Percentiles rank a stretch among this genome's conserved stretches.
Conservation (phyloP, 139 green algal species). For the Haematococcus lacustris region DNA sequence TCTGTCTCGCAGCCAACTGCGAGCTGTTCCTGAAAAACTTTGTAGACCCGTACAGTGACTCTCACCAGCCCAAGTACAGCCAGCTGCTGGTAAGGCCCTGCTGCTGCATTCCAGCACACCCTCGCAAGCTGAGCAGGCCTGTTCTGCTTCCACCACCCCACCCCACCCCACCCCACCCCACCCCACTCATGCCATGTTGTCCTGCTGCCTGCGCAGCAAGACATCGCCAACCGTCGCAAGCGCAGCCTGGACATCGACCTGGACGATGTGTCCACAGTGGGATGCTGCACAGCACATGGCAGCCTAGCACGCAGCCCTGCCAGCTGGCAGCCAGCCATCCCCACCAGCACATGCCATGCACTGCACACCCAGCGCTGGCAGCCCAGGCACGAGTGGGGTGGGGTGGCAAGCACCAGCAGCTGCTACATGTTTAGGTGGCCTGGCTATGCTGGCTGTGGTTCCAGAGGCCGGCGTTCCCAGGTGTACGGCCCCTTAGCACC, state of each 20-base stretch:
- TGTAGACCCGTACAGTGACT: conserved; percentile 26
- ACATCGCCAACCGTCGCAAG: conserved; percentile 76
- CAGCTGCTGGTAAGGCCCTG: conserved; percentile 38
- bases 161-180: background rate
- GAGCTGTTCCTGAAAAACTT: conserved; percentile 60
- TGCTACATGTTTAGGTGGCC: background rate
- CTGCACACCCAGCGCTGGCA: background rate
- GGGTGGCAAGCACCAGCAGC: background rate
- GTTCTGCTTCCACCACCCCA: background rate
- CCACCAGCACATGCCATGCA: too few relatives aligned
- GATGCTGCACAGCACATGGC: conserved; percentile 6
- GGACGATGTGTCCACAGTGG: conserved; percentile 71
- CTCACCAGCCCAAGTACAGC: conserved; percentile 47
- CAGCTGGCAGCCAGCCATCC: too few relatives aligned
- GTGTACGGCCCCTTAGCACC: too few relatives aligned
- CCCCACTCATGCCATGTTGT: background rate
- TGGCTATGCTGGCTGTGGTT: too few relatives aligned
- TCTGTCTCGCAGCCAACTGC: conserved; percentile 18
- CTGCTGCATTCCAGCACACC: background rate
- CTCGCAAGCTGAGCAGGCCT: background rate
- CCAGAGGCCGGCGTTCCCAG: too few relatives aligned
- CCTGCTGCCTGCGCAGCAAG: conserved; percentile 63
- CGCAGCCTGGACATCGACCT: conserved; percentile 63
- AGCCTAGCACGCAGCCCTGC: too few relatives aligned
- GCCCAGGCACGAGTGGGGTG: conserved; percentile 1